phyloP scores from a whole-genome alignment of 345 rosid genomes.

The Murraya koenigii region DNA sequence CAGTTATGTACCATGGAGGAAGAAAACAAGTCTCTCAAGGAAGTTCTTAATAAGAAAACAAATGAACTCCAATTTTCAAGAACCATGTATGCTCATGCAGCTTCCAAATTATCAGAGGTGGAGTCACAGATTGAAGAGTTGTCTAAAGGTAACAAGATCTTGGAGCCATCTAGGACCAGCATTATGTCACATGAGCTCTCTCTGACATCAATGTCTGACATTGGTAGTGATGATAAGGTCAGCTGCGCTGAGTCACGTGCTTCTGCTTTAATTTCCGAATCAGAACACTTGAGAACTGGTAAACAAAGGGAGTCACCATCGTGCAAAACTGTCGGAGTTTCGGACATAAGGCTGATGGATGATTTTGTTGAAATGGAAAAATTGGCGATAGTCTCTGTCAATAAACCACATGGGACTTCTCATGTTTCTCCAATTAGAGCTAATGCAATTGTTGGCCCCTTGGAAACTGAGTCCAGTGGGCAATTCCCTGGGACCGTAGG shows the following conservation, averaged over 20 bases:
- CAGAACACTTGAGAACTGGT: slow-evolving; percentile 61
- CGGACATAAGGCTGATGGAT: slow-evolving; percentile 85
- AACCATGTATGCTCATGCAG: slow-evolving; percentile 57
- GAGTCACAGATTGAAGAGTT: slow-evolving; percentile 62
- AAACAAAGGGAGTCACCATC: slow-evolving; percentile 43
- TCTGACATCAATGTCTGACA: slow-evolving; percentile 58
- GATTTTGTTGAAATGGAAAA: slow-evolving; percentile 97
- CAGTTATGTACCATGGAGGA: slow-evolving; percentile 66
- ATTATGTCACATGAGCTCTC: slow-evolving; percentile 45
- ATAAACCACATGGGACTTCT: slow-evolving; percentile 41
- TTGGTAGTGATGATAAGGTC: slow-evolving; percentile 66
- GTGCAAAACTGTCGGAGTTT: slow-evolving; percentile 49
- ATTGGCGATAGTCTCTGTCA: slow-evolving; percentile 55
- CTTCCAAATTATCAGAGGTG: slow-evolving; percentile 56
- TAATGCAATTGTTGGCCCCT: slow-evolving; percentile 15
- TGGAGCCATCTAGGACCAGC: slow-evolving; percentile 40
- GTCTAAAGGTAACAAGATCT: slow-evolving; percentile 35
- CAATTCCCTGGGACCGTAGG: slow-evolving; percentile 23
- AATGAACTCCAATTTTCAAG: slow-evolving; percentile 76
- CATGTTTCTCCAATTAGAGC: slow-evolving; percentile 31
- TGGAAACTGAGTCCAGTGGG: slow-evolving; percentile 24
- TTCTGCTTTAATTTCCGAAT: slow-evolving; percentile 70
- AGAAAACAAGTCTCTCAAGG: slow-evolving; percentile 75
- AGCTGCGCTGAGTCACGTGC: slow-evolving; percentile 76
- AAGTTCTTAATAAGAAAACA: slow-evolving; percentile 59